These are phyloP conservation scores for Pilatotrama ljubarskyi DNA, from an alignment of 768 basidiomycete species.

Conservation along the genomic window DNA sequence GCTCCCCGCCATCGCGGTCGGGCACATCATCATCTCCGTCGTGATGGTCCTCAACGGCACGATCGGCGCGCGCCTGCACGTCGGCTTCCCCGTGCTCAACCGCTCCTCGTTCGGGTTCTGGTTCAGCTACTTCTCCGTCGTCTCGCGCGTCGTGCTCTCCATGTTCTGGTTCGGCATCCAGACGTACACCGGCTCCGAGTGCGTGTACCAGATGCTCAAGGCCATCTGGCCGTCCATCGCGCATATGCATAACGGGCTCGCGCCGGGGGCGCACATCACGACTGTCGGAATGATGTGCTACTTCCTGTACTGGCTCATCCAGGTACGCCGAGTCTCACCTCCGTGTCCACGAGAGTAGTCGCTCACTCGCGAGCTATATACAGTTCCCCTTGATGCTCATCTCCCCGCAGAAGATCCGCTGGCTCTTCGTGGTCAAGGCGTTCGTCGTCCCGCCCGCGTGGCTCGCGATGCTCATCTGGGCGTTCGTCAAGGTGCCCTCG, in stretches of 20 bases:
- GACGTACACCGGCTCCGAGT: slow-evolving; percentile 62
- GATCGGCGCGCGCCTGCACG: slow-evolving; percentile 72
- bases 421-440: slow-evolving; percentile 70
- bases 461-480: slow-evolving; percentile 75
- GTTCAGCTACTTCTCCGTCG: slow-evolving; percentile 83
- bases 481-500: slow-evolving; percentile 62
- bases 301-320: slow-evolving; percentile 75
- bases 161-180: slow-evolving; percentile 85
- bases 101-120: slow-evolving; percentile 89
- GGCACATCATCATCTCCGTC: slow-evolving; percentile 68
- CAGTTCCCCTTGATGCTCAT: slow-evolving; percentile 73
- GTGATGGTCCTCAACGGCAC: slow-evolving; percentile 80
- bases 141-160: slow-evolving; percentile 72
- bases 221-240: slow-evolving; percentile 80
- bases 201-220: slow-evolving; percentile 78
- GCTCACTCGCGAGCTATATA: not conserved
- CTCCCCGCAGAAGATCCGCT: slow-evolving; percentile 75
- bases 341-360: too few relatives aligned
- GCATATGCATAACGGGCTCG: slow-evolving; percentile 62
- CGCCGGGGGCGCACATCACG: slow-evolving; percentile 60
- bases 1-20: slow-evolving; percentile 67
- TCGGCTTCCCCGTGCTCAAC: slow-evolving; percentile 78
- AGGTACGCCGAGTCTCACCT: slow-evolving; percentile 16
- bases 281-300: slow-evolving; percentile 73
- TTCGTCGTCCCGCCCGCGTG: slow-evolving; percentile 45